Evolutionary conservation across 2,329 filamentous ascomycete genomes (phyloP).

Genomic region (Colletotrichum caudatum): DNA sequence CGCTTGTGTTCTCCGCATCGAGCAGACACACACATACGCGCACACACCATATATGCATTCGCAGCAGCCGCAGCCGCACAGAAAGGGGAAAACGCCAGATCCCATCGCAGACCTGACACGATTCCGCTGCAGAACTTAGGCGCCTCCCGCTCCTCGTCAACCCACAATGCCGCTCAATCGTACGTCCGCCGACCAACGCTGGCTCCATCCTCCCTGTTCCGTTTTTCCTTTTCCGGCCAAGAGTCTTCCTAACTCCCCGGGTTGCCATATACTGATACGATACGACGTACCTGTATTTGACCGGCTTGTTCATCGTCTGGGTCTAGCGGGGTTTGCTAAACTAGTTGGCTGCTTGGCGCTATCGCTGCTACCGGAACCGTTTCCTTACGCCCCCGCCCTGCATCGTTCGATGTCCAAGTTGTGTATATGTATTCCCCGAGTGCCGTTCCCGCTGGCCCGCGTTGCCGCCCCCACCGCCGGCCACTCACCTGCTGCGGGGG

Average conservation of each 20-base stretch:
- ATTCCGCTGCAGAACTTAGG: constrained; percentile 32
- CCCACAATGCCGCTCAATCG: constrained; percentile 38
- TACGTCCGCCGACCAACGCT: constrained; percentile 35
- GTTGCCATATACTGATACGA: not conserved
- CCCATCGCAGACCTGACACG: constrained; percentile 35
- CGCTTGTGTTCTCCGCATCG: constrained; percentile 11
- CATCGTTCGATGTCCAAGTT: constrained; percentile 6
- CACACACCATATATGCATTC: not conserved
- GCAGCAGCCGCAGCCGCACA: constrained; percentile 9
- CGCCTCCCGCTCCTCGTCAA: constrained; percentile 39
- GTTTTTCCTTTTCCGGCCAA: not conserved
- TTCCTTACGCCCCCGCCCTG: constrained; percentile 8
- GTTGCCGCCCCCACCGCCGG: constrained; percentile 9
- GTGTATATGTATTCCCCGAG: not conserved
- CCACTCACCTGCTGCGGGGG: not conserved
- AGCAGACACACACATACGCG: not conserved
- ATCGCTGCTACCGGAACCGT: not conserved
- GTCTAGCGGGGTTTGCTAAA: not conserved
- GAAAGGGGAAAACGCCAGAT: constrained; percentile 17
- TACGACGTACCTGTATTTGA: not conserved
- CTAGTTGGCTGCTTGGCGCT: not conserved
- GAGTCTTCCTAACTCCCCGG: not conserved
- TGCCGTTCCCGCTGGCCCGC: constrained; percentile 17
- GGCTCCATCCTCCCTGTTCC: constrained; percentile 28
- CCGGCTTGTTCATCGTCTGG: not conserved